Base-by-base conservation (phyloP, 2,329 filamentous ascomycete species). In the Beauveria brongniartii region DNA sequence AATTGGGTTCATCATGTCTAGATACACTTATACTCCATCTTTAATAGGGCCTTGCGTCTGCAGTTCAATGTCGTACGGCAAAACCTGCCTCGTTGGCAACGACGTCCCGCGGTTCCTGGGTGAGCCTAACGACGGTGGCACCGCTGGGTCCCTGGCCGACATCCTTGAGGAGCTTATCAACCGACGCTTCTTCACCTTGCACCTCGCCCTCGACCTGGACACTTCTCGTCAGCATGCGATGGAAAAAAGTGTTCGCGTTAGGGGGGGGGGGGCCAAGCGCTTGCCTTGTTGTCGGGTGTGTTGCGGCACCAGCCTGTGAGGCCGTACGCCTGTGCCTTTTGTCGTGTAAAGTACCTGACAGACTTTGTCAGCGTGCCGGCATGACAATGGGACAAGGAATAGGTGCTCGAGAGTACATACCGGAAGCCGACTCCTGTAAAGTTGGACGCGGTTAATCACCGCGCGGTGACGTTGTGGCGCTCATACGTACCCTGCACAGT, bases 191-290 rank as follows among this genome's bases (percentile, higher is more conserved):
- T 2, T 82, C 79, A 34, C 91, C 92, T 71, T 97, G 93, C 5
- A 88, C 92, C 75, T 97, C 92, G 28, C 93, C 93, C 69, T 91
- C 85, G 52, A 97, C 92, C 91, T 96, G 51, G 55, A 20, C 9
- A 7, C 8, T 22, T n/a, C 14, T 30, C 22, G 3, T 57, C 12
- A 50, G 50, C 14, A 37, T 28, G 26, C 30, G 64, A 68, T 66
- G 56, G 62, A 10, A 14, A 14, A 9, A 34, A 14, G 54, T 50
- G 20, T 12, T 18, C 55, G 10, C 26, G 10, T 5, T 9, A 1
- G 8, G 5, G 12, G 30, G 8, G 5, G 12, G 30, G 1, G 4
- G 24, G 3, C 4, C 26, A 0, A 5, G 20, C 10, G 18, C n/a
- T 30, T 47, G 80, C 84, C 74, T 84, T 85, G 64, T 81, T 79